phyloP scores from a whole-genome alignment of 1,284 basidiomycete genomes.

The Microbotryomycetes sp. region DNA sequence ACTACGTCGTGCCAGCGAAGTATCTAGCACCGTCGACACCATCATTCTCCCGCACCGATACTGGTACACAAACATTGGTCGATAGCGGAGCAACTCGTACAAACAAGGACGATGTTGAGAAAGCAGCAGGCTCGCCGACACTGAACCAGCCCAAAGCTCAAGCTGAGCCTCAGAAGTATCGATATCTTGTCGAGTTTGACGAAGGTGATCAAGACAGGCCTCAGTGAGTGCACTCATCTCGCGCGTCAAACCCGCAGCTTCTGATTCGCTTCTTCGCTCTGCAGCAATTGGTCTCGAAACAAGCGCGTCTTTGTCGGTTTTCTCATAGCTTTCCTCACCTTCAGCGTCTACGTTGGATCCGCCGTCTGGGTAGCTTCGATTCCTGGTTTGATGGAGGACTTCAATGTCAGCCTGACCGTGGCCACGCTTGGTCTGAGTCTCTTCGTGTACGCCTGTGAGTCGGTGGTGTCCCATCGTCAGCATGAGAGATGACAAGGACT shows the following conservation, averaged over 20 bases:
- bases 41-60: not conserved
- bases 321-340: conserved; percentile 40
- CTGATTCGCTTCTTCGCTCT: not conserved
- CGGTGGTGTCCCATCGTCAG: too few relatives aligned
- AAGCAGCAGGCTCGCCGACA: not conserved
- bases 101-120: not conserved
- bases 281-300: conserved; percentile 39
- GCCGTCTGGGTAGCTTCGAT: not conserved
- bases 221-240: conserved; percentile 16
- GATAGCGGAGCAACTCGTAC: too few relatives aligned
- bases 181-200: conserved; percentile 37
- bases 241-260: not conserved
- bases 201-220: conserved; percentile 42
- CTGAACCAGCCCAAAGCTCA: too few relatives aligned
- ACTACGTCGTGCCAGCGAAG: conserved; percentile 25
- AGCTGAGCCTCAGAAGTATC: not conserved
- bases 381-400: not conserved
- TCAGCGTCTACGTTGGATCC: conserved; percentile 31
- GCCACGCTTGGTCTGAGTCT: conserved; percentile 27
- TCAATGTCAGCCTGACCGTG: not conserved
- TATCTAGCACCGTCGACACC: conserved; percentile 10
- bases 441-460: conserved; percentile 17
- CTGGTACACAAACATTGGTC: not conserved
- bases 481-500: too few relatives aligned
- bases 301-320: conserved; percentile 39